Base-by-base conservation (phyloP, 805 yeast species). In the Pichia rugopelliculosa region DNA sequence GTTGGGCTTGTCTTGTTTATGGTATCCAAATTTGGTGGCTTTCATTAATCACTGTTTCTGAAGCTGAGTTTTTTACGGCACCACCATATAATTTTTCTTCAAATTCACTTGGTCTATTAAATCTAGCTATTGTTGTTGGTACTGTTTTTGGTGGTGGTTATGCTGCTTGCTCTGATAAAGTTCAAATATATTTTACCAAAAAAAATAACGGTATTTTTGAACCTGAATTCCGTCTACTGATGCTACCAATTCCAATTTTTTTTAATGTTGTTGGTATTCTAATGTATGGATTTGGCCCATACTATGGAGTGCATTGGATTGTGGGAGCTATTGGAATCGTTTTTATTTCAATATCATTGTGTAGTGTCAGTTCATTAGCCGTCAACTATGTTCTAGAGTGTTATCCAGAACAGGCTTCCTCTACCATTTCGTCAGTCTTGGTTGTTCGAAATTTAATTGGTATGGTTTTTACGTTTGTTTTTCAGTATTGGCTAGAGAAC, bases 151-250 rank as follows among this genome's bases (percentile, higher is more conserved):
- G 41, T 12, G 25, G 33, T n/a, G 6, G 11, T 6, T 43, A 43
- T 22, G 9, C 41, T 6, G 17, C 46, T 13, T 36, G 22, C 6
- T 36, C 41, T 15, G 46, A 43, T 37, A 23, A 15, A 4, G 17
- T 42, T 20, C 40, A 36, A 21, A 22, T 42, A 8, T 42, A 36
- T 26, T 22, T 42, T 4, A 42, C 45, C 4, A 42, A 24, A 24
- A 43, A 22, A 18, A 43, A 43, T n/a, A n/a, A 43, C 36, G 46
- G 41, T 24, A 43, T 43, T 25, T 43, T 43, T 43, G 46, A 43
- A 21, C 46, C 41, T 7, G 45, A 43, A 22, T 43, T 43, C 12
- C 40, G 41, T 36, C 18, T 36, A 15, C n/a, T 21, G 8, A 43
- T 43, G 46, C n/a, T 43, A 13, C 22, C 36, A 25, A 11, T 36